Evolutionary conservation across 805 yeast genomes (phyloP).

Genomic region (Danielia oregonensis): DNA sequence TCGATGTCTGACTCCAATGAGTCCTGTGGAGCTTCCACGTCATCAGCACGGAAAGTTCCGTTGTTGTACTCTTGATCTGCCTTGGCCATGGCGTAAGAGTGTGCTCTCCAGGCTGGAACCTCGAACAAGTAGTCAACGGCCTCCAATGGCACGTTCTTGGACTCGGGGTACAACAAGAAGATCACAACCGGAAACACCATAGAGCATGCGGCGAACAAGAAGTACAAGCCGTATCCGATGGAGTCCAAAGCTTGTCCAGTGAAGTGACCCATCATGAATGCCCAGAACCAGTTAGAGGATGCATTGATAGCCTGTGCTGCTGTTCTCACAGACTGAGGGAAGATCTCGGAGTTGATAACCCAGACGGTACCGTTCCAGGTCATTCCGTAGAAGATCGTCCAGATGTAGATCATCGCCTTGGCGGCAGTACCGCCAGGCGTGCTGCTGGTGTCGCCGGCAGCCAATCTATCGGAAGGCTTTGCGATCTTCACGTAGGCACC

Average conservation of each 20-base stretch:
- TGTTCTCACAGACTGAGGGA: slow-evolving; percentile 41
- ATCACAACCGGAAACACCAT: slow-evolving; percentile 25
- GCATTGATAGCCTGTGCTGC: slow-evolving; percentile 43
- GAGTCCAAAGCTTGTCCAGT: slow-evolving; percentile 42
- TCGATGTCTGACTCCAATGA: slow-evolving; percentile 8
- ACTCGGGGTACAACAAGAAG: slow-evolving; percentile 35
- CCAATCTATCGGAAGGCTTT: slow-evolving; percentile 21
- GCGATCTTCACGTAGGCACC: slow-evolving; percentile 45
- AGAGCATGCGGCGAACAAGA: slow-evolving; percentile 36
- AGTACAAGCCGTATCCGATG: slow-evolving; percentile 44
- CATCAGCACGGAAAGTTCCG: slow-evolving; percentile 2
- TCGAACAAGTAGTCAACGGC: slow-evolving; percentile 32
- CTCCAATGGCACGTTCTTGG: slow-evolving; percentile 33
- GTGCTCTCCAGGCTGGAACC: slow-evolving; percentile 33
- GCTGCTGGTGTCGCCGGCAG: slow-evolving; percentile 19
- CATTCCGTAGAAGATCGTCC: slow-evolving; percentile 42
- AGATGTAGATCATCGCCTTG: slow-evolving; percentile 42
- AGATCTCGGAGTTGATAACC: slow-evolving; percentile 46
- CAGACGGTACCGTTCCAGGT: slow-evolving; percentile 48
- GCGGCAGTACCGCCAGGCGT: slow-evolving; percentile 43
- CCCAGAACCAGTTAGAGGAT: slow-evolving; percentile 48
- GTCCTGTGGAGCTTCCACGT: slow-evolving; percentile 3
- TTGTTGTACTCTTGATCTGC: slow-evolving; percentile 15
- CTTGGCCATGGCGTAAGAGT: slow-evolving; percentile 22
- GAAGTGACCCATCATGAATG: slow-evolving; percentile 45